Conservation (phyloP, 2,329 filamentous ascomycete genomes). For the Biscogniauxia mediterranea region DNA sequence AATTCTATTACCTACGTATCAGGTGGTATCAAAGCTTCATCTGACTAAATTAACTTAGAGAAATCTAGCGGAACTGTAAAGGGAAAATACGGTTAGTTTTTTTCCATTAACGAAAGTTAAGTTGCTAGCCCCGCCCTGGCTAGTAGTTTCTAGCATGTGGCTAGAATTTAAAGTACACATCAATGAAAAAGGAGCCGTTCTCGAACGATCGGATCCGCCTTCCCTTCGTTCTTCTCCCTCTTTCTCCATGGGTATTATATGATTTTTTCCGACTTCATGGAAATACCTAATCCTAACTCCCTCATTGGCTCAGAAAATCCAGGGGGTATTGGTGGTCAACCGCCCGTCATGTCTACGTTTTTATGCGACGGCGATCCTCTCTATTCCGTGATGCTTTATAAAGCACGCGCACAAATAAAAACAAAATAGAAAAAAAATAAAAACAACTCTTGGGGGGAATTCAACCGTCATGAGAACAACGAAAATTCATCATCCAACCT, state of each 20-base stretch:
- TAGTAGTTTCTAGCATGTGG: neutral
- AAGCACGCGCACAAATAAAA: neutral
- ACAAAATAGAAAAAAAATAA: no score
- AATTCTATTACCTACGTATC: no score
- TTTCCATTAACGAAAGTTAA: neutral
- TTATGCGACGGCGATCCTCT: neutral
- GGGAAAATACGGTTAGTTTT: neutral
- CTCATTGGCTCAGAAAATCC: neutral
- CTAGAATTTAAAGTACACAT: neutral
- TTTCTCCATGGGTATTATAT: conserved; percentile 9
- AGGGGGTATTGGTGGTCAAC: neutral
- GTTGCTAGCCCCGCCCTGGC: neutral
- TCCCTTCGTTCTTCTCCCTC: neutral
- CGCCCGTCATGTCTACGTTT: neutral
- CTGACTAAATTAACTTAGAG: no score
- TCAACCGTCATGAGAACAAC: neutral
- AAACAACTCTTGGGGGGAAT: neutral
- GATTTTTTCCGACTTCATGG: conserved; percentile 1
- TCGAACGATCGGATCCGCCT: neutral
- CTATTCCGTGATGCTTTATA: neutral
- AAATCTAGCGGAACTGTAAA: neutral
- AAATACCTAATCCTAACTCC: neutral
- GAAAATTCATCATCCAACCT: neutral
- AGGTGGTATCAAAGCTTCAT: no score
- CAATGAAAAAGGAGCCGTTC: neutral